These are phyloP conservation scores for Fusarium brachygibbosum DNA, from an alignment of 2,329 filamentous ascomycete genomes.

Conservation along the genomic window DNA sequence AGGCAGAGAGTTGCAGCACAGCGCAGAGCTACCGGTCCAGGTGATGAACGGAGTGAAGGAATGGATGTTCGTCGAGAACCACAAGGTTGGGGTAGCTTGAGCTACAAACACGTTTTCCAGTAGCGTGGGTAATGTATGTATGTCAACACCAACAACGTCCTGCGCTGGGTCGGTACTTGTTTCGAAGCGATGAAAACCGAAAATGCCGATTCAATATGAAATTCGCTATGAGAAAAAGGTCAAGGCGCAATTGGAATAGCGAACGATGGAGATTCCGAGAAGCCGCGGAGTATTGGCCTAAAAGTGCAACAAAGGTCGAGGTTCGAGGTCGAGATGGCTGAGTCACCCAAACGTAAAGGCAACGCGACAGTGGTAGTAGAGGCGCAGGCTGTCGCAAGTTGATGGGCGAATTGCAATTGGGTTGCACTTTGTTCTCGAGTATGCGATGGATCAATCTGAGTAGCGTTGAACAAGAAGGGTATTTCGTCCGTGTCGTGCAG, in stretches of 20 bases:
- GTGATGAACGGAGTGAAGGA: conserved; percentile 30
- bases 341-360: conserved; percentile 39
- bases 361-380: conserved; percentile 20
- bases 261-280: conserved; percentile 12
- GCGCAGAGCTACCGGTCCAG: conserved; percentile 41
- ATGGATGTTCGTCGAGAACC: conserved; percentile 31
- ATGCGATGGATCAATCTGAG: conserved; percentile 14
- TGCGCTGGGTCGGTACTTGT: conserved; percentile 34
- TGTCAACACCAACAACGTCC: conserved; percentile 43
- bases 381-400: conserved; percentile 35
- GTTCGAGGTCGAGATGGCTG: conserved; percentile 39
- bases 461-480: conserved; percentile 17
- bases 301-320: conserved; percentile 19
- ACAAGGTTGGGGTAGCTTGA: conserved; percentile 28
- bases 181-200: conserved; percentile 22
- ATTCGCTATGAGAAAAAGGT: conserved; percentile 4
- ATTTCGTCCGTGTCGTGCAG: conserved; percentile 25
- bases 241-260: conserved; percentile 25
- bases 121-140: conserved; percentile 22
- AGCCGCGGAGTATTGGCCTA: conserved; percentile 12
- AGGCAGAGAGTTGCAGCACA: conserved; percentile 47
- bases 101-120: conserved; percentile 23
- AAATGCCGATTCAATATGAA: background rate
- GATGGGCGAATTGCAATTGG: conserved; percentile 28
- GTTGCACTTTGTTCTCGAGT: conserved; percentile 6